Conservation (phyloP, 1,284 basidiomycete species). For the Volvariella surrecta region DNA sequence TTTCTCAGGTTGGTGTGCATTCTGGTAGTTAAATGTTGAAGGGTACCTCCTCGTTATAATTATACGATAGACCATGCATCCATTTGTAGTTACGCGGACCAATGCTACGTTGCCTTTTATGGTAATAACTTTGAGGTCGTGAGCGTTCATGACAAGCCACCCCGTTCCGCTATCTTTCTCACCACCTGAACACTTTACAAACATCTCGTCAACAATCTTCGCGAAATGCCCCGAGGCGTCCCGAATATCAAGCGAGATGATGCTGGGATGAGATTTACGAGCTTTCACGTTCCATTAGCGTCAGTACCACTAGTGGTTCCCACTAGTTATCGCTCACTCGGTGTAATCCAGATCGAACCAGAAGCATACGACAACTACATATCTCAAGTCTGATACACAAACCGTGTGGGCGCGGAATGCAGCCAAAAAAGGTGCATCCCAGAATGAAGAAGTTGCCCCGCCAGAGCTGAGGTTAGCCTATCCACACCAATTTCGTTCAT, state of each 20-base stretch:
- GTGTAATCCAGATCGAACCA: slow-evolving; percentile 51
- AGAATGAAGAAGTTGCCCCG: slow-evolving; percentile 29
- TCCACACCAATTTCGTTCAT: slow-evolving; percentile 4
- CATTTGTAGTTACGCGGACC: neutral
- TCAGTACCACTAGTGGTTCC: slow-evolving; percentile 26
- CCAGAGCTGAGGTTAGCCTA: slow-evolving; percentile 35
- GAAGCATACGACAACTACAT: slow-evolving; percentile 66
- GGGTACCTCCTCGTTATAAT: neutral
- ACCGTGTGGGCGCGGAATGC: slow-evolving; percentile 67
- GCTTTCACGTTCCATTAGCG: slow-evolving; percentile 72
- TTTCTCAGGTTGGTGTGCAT: slow-evolving; percentile 87
- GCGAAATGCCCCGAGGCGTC: slow-evolving; percentile 65
- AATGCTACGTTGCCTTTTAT: neutral
- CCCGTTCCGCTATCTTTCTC: neutral
- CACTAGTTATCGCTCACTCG: slow-evolving; percentile 11
- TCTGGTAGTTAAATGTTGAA: slow-evolving; percentile 33
- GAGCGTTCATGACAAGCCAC: neutral
- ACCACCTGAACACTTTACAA: neutral
- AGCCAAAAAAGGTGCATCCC: slow-evolving; percentile 34
- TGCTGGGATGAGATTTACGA: slow-evolving; percentile 68
- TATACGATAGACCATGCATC: neutral
- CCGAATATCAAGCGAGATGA: slow-evolving; percentile 74
- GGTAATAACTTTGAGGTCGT: no score
- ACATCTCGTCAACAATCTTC: slow-evolving; percentile 3
- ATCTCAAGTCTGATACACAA: slow-evolving; percentile 64